Base-by-base conservation (phyloP, 2,329 filamentous ascomycete species). In the Endoconidiophora laricicola region DNA sequence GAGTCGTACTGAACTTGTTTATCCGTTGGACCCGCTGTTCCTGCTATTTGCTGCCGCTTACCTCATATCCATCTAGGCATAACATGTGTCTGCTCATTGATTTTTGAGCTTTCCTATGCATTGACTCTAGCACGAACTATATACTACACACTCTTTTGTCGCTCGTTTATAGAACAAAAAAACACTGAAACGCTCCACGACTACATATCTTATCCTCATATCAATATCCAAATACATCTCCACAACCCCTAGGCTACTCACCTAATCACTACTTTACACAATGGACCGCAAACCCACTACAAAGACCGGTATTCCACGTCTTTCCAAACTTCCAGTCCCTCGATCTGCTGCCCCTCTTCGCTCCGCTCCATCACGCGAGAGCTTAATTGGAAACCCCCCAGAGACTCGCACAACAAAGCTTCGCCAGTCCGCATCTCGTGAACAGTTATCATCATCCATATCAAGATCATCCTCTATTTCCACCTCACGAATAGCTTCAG, bases 261-360 rank as follows among this genome's bases (percentile, higher is more conserved):
- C 10, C n/a, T 12, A 24, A 43, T 6, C 18, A 23, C 38, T n/a
- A n/a, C 29, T 24, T 18, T 18, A 18, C 23, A 33, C n/a, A 18
- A 53, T 53, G 51, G 47, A 53, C 23, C 22, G 46, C 40, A 53
- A 46, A 40, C 37, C 49, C 9, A 26, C 44, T 9, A n/a, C 51
- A 24, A 54, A 52, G 38, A 46, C 49, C 24, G 49, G 47, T 3
- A 52, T 54, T 24, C 52, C 52, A 39, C 52, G 52, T 14, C 43
- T 52, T 37, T 54, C 52, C 22, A 54, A 52, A 38, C 52, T 54
- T 41, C 52, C 52, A 7, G 45, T 54, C 2, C 49, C 52, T 20
- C 49, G 46, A 23, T 33, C 52, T 12, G 20, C 39, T 7, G 48
- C 48, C 12, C 33, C 49, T 9, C 20, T 54, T 14, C 44, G 46